Percentiles rank a stretch among this genome's conserved stretches.
These are phyloP conservation scores for Agapanthus africanus DNA, from an alignment of 106 monocot species.

Conservation along the genomic window DNA sequence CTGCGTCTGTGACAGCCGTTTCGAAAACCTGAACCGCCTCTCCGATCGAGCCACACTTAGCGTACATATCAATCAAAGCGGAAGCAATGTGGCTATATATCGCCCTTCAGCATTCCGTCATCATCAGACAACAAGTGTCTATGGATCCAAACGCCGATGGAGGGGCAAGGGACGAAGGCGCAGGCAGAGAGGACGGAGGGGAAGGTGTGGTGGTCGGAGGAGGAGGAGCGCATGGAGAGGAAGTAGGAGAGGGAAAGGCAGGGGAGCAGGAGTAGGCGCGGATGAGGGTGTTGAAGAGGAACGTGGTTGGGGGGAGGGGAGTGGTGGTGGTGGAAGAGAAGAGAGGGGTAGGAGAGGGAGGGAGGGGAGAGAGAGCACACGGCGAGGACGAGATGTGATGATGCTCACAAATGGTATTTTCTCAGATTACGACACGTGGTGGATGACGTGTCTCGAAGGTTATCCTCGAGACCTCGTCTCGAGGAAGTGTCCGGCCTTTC, in stretches of 20 bases:
- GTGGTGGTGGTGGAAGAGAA: too few species aligned
- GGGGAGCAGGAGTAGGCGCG: slow-evolving; percentile 17
- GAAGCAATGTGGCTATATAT: slow-evolving; percentile 33
- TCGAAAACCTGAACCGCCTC: slow-evolving; percentile 36
- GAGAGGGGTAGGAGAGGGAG: slow-evolving; percentile 28
- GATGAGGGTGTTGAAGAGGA: slow-evolving; percentile 38
- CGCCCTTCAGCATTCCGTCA: neutral
- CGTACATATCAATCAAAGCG: slow-evolving; percentile 55
- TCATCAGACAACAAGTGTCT: slow-evolving; percentile 9
- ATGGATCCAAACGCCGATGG: slow-evolving; percentile 41
- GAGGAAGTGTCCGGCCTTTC: too few species aligned
- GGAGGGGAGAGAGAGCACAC: slow-evolving; percentile 16
- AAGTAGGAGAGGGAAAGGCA: slow-evolving; percentile 19
- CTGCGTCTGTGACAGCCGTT: slow-evolving; percentile 14
- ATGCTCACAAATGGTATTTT: too few species aligned
- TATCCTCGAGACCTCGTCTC: too few species aligned
- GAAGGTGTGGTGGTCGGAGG: slow-evolving; percentile 49
- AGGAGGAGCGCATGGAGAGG: slow-evolving; percentile 6
- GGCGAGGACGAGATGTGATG: slow-evolving; percentile 14
- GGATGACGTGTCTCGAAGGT: too few species aligned
- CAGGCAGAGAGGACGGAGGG: slow-evolving; percentile 47
- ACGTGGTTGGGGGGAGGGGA: slow-evolving; percentile 27
- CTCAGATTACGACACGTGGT: too few species aligned
- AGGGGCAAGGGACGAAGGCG: slow-evolving; percentile 9
- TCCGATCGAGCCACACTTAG: slow-evolving; percentile 51